Base-by-base conservation (phyloP, 345 rosid species). In the Salix udensis region DNA sequence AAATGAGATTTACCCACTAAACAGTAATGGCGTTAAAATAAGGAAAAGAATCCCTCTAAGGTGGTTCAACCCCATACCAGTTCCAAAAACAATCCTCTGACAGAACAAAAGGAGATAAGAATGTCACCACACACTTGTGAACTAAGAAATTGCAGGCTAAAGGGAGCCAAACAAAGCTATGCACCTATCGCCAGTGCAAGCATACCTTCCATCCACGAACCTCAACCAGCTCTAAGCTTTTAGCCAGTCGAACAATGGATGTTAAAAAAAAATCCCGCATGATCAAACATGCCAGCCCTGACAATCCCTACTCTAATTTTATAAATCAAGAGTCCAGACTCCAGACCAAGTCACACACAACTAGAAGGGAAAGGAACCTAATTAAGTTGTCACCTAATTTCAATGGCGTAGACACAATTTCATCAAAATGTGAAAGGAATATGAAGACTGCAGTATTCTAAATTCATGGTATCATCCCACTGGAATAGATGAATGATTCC, bases 391-490 rank as follows among this genome's bases (percentile, higher is more conserved):
- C 58, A 37, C 40, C 40, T 52, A 66, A 74, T 71, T 70, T 68
- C 65, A 50, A 69, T 64, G 60, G 64, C 73, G 48, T 10, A 66
- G 65, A 55, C 78, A 53, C 82, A 73, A 61, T 12, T 26, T n/a
- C 48, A 83, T 78, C 76, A 78, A 74, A 74, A 78, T 37, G 77
- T 66, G 65, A 31, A 81, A 73, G 82, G 75, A 81, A 73, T 40
- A 48, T 34, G 76, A 28, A 34, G 73, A 70, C 75, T 75, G 75
- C 76, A 60, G 74, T 76, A 65, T 67, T 67, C 84, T 77, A 82
- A 69, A 79, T 84, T 82, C 64, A 79, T 7, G 80, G 78, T 53
- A 85, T 74, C 83, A 82, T 81, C 82, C 76, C 78, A 71, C 87
- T 78, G 81, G 75, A 84, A 84, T 70, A 74, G 68, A 78, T 70